phyloP scores from a whole-genome alignment of 2,329 filamentous ascomycete species.

The Bipolaris gigantea region DNA sequence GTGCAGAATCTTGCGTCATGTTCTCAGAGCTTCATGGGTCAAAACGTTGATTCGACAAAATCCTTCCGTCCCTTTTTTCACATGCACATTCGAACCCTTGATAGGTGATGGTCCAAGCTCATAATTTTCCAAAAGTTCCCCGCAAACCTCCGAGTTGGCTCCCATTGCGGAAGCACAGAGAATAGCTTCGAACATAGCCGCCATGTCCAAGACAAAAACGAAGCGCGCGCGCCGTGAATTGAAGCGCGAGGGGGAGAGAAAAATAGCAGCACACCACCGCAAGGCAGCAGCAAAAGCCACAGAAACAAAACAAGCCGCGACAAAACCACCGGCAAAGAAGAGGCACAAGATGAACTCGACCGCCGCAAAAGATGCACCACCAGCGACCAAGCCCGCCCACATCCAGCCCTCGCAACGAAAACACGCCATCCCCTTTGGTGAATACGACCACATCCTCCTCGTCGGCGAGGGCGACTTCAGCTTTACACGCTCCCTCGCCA shows the following conservation, averaged over 20 bases:
- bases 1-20: neutral
- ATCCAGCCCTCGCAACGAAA: conserved; percentile 2
- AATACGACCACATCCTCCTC: conserved; percentile 70
- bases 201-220: conserved; percentile 42
- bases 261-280: conserved; percentile 30
- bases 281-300: conserved; percentile 28
- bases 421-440: conserved; percentile 64
- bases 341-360: conserved; percentile 16
- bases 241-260: conserved; percentile 38
- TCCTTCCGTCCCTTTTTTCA: conserved; percentile 4
- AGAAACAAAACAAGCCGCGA: conserved; percentile 10
- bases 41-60: neutral
- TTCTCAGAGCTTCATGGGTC: neutral
- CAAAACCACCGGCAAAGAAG: conserved; percentile 17
- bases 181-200: conserved; percentile 1
- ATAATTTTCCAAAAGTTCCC: conserved; percentile 24
- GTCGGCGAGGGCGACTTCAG: conserved; percentile 81
- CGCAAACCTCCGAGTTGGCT: conserved; percentile 22
- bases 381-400: conserved; percentile 14
- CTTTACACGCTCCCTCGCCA: conserved; percentile 68
- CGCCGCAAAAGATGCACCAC: conserved; percentile 6
- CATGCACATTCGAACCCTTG: conserved; percentile 12
- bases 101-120: conserved; percentile 27
- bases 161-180: conserved; percentile 2
- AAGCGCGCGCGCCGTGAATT: conserved; percentile 39